phyloP scores from a whole-genome alignment of 148 eudicot genomes.

The Rhododendron vialii region DNA sequence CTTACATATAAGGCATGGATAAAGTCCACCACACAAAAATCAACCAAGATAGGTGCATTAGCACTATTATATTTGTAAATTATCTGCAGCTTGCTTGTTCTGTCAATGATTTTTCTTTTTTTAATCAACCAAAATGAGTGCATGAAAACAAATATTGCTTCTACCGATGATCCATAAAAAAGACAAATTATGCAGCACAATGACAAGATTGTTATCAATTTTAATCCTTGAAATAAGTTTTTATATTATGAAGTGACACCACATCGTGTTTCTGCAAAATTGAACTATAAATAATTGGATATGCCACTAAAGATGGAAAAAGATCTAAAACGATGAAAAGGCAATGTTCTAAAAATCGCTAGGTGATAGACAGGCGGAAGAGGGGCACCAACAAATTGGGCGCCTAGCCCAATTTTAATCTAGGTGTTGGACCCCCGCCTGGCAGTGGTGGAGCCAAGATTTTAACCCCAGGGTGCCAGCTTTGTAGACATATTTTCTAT shows the following conservation, averaged over 20 bases:
- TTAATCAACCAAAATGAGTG: not conserved
- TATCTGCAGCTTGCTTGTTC: not conserved
- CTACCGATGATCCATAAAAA: not conserved
- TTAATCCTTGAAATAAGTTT: not conserved
- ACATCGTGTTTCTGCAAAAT: not conserved
- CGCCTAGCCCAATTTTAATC: too few relatives aligned
- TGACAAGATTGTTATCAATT: not conserved
- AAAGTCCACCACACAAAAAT: not conserved
- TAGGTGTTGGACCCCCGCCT: too few relatives aligned
- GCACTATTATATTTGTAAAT: not conserved
- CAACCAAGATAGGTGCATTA: constrained; percentile 1
- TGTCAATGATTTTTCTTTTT: not conserved
- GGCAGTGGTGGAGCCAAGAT: too few relatives aligned
- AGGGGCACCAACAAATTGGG: too few relatives aligned
- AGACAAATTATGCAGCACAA: not conserved
- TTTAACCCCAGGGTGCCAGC: too few relatives aligned
- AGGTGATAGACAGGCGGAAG: not conserved
- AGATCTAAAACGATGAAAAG: not conserved
- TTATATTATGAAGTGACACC: not conserved
- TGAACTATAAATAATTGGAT: not conserved
- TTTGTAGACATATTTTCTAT: too few relatives aligned
- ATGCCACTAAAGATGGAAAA: not conserved
- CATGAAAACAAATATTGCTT: not conserved
- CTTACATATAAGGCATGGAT: not conserved
- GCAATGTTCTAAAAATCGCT: not conserved